These are phyloP conservation scores for Wickerhamomyces sp. DNA, from an alignment of 1,139 yeast species.

Conservation along the genomic window DNA sequence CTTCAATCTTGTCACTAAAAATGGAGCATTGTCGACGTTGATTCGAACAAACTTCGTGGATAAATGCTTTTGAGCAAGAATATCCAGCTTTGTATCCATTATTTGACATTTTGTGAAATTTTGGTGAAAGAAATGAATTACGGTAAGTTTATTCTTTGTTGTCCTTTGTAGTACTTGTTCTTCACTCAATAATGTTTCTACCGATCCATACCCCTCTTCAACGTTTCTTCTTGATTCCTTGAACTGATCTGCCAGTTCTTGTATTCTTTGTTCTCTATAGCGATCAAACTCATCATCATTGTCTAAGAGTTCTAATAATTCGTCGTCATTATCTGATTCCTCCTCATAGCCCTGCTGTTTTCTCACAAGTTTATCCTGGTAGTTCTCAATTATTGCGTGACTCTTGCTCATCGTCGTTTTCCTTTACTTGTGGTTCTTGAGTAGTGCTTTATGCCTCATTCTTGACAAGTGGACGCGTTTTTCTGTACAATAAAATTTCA, in stretches of 20 bases:
- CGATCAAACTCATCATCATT: slow-evolving; percentile 72
- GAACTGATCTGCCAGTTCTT: slow-evolving; percentile 48
- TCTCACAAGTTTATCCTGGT: slow-evolving; percentile 33
- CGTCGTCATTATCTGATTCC: slow-evolving; percentile 44
- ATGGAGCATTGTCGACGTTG: slow-evolving; percentile 67
- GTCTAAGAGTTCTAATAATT: slow-evolving; percentile 48
- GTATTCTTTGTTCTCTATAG: slow-evolving; percentile 67
- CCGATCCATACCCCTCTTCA: slow-evolving; percentile 38
- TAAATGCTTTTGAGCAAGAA: slow-evolving; percentile 55
- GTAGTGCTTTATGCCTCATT: no score
- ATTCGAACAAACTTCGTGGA: slow-evolving; percentile 50
- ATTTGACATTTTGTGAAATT: slow-evolving; percentile 54
- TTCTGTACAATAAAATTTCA: no score
- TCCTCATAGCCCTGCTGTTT: slow-evolving; percentile 24
- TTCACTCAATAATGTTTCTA: slow-evolving; percentile 43
- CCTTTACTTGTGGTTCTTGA: no score
- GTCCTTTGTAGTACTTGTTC: slow-evolving; percentile 51
- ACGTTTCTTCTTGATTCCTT: slow-evolving; percentile 35
- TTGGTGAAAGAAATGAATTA: slow-evolving; percentile 65
- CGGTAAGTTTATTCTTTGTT: slow-evolving; percentile 37
- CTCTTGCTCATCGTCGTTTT: slow-evolving; percentile 7
- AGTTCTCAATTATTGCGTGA: slow-evolving; percentile 31
- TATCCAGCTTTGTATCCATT: slow-evolving; percentile 48
- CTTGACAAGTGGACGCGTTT: no score
- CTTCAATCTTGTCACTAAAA: slow-evolving; percentile 56